Evolutionary conservation across 2,329 filamentous ascomycete species (phyloP).

Genomic region (Lachnellula hyalina): DNA sequence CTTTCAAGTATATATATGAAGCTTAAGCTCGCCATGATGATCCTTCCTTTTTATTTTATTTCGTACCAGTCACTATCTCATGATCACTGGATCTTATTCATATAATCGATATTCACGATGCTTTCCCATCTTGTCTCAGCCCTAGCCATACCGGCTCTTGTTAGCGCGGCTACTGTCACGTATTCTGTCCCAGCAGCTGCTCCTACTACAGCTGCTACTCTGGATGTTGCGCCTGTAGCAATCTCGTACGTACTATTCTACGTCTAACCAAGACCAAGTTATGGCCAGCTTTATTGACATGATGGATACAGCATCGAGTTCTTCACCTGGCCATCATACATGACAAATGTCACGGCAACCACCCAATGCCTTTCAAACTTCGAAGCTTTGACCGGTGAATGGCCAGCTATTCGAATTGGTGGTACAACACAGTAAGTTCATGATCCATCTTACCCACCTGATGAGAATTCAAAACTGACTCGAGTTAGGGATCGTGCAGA

Average conservation of each 20-base stretch:
- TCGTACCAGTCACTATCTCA: too few species aligned
- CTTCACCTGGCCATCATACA: conserved; percentile 50
- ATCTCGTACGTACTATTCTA: conserved; percentile 33
- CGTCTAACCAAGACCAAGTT: conserved; percentile 14
- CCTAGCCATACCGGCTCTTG: conserved; percentile 11
- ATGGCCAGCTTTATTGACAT: too few species aligned
- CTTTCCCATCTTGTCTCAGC: conserved; percentile 5
- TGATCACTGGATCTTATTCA: too few species aligned
- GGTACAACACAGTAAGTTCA: conserved; percentile 51
- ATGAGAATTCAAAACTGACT: too few species aligned
- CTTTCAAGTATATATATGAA: too few species aligned
- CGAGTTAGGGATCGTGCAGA: conserved; percentile 42
- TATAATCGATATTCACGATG: background rate
- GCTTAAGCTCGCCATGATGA: too few species aligned
- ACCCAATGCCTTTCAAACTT: conserved; percentile 47
- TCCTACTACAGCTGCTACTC: conserved; percentile 13
- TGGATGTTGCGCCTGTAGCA: conserved; percentile 40
- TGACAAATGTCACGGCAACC: conserved; percentile 47
- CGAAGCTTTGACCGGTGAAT: conserved; percentile 42
- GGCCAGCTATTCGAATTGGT: conserved; percentile 50
- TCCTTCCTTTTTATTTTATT: too few species aligned
- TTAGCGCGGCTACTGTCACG: conserved; percentile 7
- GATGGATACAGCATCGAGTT: conserved; percentile 38
- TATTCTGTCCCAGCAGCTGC: conserved; percentile 22
- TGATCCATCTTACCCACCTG: background rate